phyloP scores from a whole-genome alignment of 441 rosid species.

The Euphorbia celastroides region DNA sequence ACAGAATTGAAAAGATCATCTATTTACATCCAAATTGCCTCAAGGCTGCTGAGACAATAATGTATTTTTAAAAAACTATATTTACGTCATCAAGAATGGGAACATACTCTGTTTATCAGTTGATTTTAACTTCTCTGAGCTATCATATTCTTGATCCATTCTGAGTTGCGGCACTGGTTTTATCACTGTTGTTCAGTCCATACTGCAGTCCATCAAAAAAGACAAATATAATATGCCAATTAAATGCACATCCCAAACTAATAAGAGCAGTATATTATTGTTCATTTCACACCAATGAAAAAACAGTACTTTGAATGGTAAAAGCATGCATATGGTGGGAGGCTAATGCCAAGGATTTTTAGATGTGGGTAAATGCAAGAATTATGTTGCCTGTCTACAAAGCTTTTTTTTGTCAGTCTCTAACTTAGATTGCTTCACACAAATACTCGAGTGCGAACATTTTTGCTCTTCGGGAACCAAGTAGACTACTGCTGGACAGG shows the following conservation, averaged over 20 bases:
- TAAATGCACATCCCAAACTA: not conserved
- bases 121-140: constrained; percentile 2
- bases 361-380: not conserved
- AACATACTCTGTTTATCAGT: not conserved
- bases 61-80: constrained; percentile 3
- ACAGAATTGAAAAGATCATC: constrained; percentile 10
- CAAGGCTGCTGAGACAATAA: constrained; percentile 3
- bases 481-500: not conserved
- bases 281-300: not conserved
- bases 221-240: not conserved
- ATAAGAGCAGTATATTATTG: not conserved
- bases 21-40: constrained; percentile 21
- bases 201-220: constrained; percentile 31
- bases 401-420: not conserved
- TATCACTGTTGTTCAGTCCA: constrained; percentile 33
- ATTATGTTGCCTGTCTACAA: not conserved
- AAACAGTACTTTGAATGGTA: not conserved
- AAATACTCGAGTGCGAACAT: not conserved
- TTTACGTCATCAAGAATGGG: constrained; percentile 5
- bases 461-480: not conserved
- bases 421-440: not conserved
- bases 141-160: constrained; percentile 28
- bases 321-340: not conserved
- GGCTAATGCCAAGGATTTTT: not conserved
- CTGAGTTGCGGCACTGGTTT: constrained; percentile 19